phyloP scores from a whole-genome alignment of 371 early-diverging fungal genomes.

The Circinella umbellata region DNA sequence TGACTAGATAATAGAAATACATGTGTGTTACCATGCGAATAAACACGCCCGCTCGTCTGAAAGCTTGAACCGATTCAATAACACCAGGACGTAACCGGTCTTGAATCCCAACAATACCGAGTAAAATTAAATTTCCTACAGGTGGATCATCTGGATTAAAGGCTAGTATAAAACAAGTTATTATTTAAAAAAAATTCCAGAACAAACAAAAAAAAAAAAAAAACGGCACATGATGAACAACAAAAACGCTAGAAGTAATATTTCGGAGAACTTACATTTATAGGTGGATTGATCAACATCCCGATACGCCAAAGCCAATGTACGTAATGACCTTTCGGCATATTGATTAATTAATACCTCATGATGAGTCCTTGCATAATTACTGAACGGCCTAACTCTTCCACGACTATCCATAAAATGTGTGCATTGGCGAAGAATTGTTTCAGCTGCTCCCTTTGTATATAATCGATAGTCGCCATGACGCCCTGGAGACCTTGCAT shows the following conservation, averaged over 20 bases:
- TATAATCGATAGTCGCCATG: constrained; percentile 40
- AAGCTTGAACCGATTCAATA: constrained; percentile 72
- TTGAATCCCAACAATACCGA: constrained; percentile 84
- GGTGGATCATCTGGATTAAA: constrained; percentile 60
- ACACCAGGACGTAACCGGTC: constrained; percentile 89
- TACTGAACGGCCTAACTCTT: constrained; percentile 36
- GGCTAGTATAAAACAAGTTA: constrained; percentile 34
- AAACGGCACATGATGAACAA: no score
- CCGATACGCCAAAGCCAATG: constrained; percentile 72
- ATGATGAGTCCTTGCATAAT: constrained; percentile 30
- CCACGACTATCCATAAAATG: constrained; percentile 48
- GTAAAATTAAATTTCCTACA: constrained; percentile 58
- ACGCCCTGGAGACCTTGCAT: constrained; percentile 21
- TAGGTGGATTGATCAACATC: constrained; percentile 39
- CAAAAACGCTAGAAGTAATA: no score
- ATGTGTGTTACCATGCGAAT: constrained; percentile 80
- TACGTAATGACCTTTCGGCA: constrained; percentile 71
- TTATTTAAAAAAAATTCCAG: no score
- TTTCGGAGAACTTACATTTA: constrained; percentile 8
- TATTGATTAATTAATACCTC: constrained; percentile 53
- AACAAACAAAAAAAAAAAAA: neutral
- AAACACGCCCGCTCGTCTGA: constrained; percentile 82
- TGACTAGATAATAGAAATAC: neutral
- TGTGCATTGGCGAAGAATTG: constrained; percentile 49
- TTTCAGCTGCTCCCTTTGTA: constrained; percentile 69